Evolutionary conservation across 805 yeast genomes (phyloP).

Genomic region (Blastobotrys terrestris): DNA sequence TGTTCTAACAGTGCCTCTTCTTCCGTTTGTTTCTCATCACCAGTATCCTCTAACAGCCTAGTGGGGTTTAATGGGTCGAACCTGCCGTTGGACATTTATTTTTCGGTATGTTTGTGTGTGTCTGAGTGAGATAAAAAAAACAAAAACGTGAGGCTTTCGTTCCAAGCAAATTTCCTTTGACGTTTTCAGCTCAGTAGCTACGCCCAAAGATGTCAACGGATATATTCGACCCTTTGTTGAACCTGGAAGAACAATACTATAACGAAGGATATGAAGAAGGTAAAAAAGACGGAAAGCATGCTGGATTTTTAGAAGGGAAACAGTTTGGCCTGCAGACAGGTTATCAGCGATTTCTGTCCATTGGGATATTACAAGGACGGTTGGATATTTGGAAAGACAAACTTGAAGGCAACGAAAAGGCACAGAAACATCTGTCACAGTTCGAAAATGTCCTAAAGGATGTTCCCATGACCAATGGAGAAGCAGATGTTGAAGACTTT

Average conservation of each 20-base stretch:
- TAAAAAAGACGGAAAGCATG: constrained; percentile 47
- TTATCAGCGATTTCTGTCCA: constrained; percentile 39
- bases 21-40: constrained; percentile 15
- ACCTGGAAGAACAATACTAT: constrained; percentile 58
- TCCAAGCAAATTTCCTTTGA: too few relatives aligned
- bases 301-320: constrained; percentile 69
- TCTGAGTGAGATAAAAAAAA: not conserved
- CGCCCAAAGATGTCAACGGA: constrained; percentile 9
- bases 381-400: constrained; percentile 30
- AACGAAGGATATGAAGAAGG: constrained; percentile 71
- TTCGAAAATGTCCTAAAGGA: constrained; percentile 25
- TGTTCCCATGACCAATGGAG: constrained; percentile 43
- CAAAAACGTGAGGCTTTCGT: not conserved
- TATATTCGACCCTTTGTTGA: constrained; percentile 46
- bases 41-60: constrained; percentile 10
- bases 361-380: constrained; percentile 63
- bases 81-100: not conserved
- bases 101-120: not conserved
- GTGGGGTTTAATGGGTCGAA: constrained; percentile 24
- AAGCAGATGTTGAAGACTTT: constrained; percentile 47
- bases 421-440: constrained; percentile 10
- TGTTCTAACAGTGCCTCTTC: constrained; percentile 18
- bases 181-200: not conserved
- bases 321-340: constrained; percentile 60
- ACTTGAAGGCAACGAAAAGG: not conserved